Percentiles rank a stretch among this genome's conserved stretches.
phyloP scores from a whole-genome alignment of 768 basidiomycete species.

The Rhizopogon vesiculosus region DNA sequence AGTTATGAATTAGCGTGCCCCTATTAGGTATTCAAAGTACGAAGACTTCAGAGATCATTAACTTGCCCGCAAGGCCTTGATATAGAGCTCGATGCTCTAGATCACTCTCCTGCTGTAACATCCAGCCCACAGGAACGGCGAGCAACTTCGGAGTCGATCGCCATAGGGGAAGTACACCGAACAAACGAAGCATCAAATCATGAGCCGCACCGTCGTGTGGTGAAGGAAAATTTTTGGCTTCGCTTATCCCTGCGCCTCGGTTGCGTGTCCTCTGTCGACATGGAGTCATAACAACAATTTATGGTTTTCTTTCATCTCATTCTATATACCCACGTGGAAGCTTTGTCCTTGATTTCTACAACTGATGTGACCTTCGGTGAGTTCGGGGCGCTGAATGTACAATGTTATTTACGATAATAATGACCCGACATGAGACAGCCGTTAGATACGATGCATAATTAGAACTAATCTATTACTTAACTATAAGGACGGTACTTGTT shows the following conservation, averaged over 20 bases:
- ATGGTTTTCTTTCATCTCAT: neutral
- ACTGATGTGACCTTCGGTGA: neutral
- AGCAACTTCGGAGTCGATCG: neutral
- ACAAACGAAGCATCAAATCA: neutral
- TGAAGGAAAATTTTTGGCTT: neutral
- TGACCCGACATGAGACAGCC: no score
- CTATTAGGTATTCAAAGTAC: neutral
- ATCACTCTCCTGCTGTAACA: neutral
- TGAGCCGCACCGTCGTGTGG: neutral
- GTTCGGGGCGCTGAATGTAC: neutral
- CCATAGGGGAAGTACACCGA: no score
- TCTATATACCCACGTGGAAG: neutral
- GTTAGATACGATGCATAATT: no score
- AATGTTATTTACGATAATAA: neutral
- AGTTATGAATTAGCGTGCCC: neutral
- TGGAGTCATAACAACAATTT: neutral
- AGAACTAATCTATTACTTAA: no score
- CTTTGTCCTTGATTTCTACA: neutral
- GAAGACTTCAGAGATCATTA: neutral
- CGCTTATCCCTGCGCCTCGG: neutral
- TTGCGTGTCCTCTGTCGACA: neutral
- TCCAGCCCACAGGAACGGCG: neutral
- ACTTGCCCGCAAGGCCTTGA: no score
- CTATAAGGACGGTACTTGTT: no score
- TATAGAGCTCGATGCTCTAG: no score